Evolutionary conservation across 768 basidiomycete genomes (phyloP).

Genomic region (Lanmaoa pseudosensibilis): DNA sequence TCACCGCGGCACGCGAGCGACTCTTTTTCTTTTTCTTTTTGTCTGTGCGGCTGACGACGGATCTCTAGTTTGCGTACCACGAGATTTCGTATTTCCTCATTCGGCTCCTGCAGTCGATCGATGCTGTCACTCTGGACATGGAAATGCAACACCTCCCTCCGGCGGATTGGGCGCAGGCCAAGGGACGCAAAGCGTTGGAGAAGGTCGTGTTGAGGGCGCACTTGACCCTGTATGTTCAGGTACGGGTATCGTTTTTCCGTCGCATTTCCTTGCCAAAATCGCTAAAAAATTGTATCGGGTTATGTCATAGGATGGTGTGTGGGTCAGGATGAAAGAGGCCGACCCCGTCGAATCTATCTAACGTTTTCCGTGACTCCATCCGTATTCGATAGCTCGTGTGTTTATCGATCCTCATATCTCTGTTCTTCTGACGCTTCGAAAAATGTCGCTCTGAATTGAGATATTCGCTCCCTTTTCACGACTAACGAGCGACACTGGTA

Average conservation of each 20-base stretch:
- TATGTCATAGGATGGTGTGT: constrained; percentile 22
- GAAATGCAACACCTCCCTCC: constrained; percentile 38
- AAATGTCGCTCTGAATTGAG: neutral
- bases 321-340: constrained; percentile 27
- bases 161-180: constrained; percentile 32
- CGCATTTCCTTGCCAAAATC: no score
- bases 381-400: neutral
- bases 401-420: neutral
- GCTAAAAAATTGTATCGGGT: neutral
- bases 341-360: constrained; percentile 5
- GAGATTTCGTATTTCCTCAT: constrained; percentile 55
- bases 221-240: constrained; percentile 45
- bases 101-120: constrained; percentile 51
- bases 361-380: no score
- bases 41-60: neutral
- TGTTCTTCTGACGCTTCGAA: neutral
- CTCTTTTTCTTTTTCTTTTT: neutral
- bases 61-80: constrained; percentile 51
- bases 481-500: no score
- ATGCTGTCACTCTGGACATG: constrained; percentile 39
- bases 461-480: neutral
- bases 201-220: constrained; percentile 40
- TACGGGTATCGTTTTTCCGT: constrained; percentile 18
- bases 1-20: neutral
- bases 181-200: constrained; percentile 41